Evolutionary conservation across 768 basidiomycete genomes (phyloP).

Genomic region (Tulasnella sp.): DNA sequence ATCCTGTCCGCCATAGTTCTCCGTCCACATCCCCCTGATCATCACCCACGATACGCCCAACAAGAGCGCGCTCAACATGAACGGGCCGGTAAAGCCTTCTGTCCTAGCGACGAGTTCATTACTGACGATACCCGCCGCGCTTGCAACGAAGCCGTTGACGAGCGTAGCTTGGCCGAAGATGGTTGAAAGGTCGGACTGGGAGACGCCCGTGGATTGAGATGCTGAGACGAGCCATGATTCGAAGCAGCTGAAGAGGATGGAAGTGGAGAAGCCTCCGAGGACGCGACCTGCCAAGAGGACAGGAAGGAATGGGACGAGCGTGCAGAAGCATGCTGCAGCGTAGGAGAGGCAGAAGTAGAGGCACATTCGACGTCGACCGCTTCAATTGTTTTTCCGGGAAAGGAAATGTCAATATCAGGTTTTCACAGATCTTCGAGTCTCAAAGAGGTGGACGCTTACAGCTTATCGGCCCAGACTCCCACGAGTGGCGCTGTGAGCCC

Average conservation of each 20-base stretch:
- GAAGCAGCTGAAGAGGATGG: slow-evolving; percentile 64
- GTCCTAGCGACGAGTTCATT: slow-evolving; percentile 50
- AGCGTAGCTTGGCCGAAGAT: slow-evolving; percentile 67
- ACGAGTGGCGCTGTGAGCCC: slow-evolving; percentile 58
- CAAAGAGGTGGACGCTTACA: slow-evolving; percentile 33
- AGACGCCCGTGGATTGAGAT: slow-evolving; percentile 39
- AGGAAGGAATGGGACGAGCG: slow-evolving; percentile 45
- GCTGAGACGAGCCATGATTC: slow-evolving; percentile 69
- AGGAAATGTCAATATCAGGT: background rate
- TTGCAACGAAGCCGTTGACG: slow-evolving; percentile 61
- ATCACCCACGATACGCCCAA: slow-evolving; percentile 45
- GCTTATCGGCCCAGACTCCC: slow-evolving; percentile 68
- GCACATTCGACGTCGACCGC: slow-evolving; percentile 57
- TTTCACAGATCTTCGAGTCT: too few species aligned
- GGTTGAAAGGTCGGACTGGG: slow-evolving; percentile 46
- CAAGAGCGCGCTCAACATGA: slow-evolving; percentile 48
- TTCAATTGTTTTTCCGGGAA: too few species aligned
- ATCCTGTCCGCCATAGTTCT: slow-evolving; percentile 52
- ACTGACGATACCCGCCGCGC: slow-evolving; percentile 51
- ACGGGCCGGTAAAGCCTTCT: slow-evolving; percentile 48
- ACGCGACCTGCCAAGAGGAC: slow-evolving; percentile 52
- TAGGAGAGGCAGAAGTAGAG: slow-evolving; percentile 64
- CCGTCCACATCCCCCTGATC: slow-evolving; percentile 49
- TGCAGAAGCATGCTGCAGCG: slow-evolving; percentile 45
- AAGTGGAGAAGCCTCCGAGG: slow-evolving; percentile 59